Base-by-base conservation (phyloP, 805 yeast genomes). In the Saccharomycopsis sp. region DNA sequence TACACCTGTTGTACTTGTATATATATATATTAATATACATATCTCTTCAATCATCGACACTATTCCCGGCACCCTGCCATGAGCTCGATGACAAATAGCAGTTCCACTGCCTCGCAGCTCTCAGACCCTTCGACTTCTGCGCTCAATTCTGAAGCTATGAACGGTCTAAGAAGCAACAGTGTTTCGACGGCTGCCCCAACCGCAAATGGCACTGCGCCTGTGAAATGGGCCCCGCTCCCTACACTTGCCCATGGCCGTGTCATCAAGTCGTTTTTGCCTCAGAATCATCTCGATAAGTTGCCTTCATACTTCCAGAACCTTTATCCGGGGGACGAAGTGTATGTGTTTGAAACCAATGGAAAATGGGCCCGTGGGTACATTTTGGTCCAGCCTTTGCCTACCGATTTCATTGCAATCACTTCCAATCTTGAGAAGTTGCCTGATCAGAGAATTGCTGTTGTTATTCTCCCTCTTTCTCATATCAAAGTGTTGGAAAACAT, bases 331-430 rank as follows among this genome's bases (percentile, higher is more conserved):
- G 96, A 89, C 70, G 89, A 85, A 62, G 83, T 87, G 35, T 87
- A 80, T 68, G 73, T 88, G 19, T 87, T 89, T 67, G 96, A 89
- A 67, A 73, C 78, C 53, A 70, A 73, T 47, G 76, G 76, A 20
- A 78, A 78, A 62, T 90, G 96, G 96, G 89, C 84, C 23, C 77
- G 96, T 64, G 96, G 91, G 12, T 89, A 90, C 69, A 76, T 82
- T 2, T 73, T 86, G 41, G 74, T 85, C 44, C 79, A 83, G 59
- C 92, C 96, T 3, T 72, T 83, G 56, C 93, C 93, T 0, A 77
- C 82, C 35, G 89, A 85, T 67, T 86, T 83, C 69, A 79, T 85
- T 42, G 82, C 87, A 14, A 63, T 64, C 58, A 67, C 72, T 1
- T 79, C 82, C 25, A 80, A 82, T 63, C 74, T 83, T 63, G 88